phyloP scores from a whole-genome alignment of 768 basidiomycete species.

The Termitomyces sp. region DNA sequence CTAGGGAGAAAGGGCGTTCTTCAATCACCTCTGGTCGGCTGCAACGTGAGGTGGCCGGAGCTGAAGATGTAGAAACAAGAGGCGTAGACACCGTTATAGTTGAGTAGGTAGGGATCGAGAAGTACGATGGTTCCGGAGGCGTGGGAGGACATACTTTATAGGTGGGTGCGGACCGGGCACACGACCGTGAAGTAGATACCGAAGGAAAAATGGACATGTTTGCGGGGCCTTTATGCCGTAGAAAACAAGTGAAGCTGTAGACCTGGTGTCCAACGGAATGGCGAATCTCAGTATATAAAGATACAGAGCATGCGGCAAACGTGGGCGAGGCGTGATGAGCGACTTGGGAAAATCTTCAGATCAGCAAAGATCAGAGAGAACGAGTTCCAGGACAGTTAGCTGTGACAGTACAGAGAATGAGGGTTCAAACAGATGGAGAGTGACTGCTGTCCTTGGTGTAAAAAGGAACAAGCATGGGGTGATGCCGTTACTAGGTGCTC shows the following conservation, averaged over 20 bases:
- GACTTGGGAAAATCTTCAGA: conserved; percentile 5
- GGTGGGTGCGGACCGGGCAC: conserved; percentile 1
- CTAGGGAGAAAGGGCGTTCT: neutral
- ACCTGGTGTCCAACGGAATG: conserved; percentile 3
- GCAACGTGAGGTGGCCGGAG: neutral
- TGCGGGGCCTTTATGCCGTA: neutral
- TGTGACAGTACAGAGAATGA: neutral
- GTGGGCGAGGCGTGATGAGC: conserved; percentile 9
- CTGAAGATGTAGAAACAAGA: neutral
- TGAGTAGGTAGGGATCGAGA: conserved; percentile 9
- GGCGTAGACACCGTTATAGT: conserved; percentile 11
- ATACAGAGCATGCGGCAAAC: conserved; percentile 11
- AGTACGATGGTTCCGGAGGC: conserved; percentile 13
- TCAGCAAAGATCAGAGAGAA: neutral
- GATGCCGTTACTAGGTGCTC: conserved; percentile 2
- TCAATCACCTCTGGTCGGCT: neutral
- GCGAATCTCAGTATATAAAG: conserved; percentile 10
- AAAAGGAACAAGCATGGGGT: neutral
- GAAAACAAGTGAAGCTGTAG: neutral
- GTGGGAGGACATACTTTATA: conserved; percentile 9
- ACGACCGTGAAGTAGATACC: conserved; percentile 13
- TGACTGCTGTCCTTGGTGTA: neutral
- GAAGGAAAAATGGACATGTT: conserved; percentile 11
- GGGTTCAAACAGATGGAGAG: neutral
- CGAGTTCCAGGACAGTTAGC: neutral